phyloP scores from a whole-genome alignment of 352 stramenopile species.

The Discostella stelligera region DNA sequence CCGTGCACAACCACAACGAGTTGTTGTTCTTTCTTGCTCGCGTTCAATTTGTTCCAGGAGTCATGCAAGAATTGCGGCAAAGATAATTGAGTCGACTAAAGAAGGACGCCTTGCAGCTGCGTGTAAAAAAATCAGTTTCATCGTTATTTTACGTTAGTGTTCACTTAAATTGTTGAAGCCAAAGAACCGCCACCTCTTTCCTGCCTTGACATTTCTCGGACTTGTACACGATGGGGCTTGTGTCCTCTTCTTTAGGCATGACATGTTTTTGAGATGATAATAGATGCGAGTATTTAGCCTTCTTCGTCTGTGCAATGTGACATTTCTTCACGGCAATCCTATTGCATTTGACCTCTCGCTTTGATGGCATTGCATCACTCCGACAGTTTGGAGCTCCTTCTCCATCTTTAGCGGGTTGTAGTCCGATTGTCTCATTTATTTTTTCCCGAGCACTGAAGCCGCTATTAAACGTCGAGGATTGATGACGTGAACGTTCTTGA shows the following conservation, averaged over 20 bases:
- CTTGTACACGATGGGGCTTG: constrained; percentile 2
- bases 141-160: background rate
- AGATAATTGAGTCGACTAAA: background rate
- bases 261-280: constrained; percentile 6
- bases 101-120: background rate
- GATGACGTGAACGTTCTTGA: background rate
- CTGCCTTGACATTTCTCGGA: background rate
- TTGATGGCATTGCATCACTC: background rate
- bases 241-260: constrained; percentile 8
- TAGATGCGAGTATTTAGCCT: constrained; percentile 5
- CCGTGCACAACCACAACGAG: no score
- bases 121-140: background rate
- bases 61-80: background rate
- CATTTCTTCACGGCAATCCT: background rate
- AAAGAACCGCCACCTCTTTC: background rate
- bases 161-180: constrained; percentile 11
- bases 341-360: background rate
- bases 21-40: background rate
- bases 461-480: background rate
- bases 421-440: background rate
- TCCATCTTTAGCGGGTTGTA: background rate
- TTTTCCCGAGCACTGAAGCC: background rate
- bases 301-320: background rate
- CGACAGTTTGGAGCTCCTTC: background rate
- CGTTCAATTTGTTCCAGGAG: background rate